Evolutionary conservation across 768 basidiomycete genomes (phyloP), one percentile per base, ranked within the genome.

Genomic region (Inosperma sp.): DNA sequence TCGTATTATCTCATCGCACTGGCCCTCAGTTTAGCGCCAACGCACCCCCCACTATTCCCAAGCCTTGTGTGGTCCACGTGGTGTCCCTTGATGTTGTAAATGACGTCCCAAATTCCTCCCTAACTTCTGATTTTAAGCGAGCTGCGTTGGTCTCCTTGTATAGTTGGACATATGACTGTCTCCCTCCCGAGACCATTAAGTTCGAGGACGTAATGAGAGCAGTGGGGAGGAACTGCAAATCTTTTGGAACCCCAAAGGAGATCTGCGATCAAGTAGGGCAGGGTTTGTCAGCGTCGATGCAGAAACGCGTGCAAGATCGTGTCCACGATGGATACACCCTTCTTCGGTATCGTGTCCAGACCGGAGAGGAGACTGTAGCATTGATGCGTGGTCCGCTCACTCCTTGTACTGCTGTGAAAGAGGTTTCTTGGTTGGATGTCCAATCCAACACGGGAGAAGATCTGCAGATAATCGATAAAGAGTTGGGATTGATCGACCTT

Each of bases 1-100:
- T 39, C 36, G 36, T 39, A n/a, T n/a, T 39, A n/a, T 39, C 36
- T 39, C 36, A 39, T 19, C 36, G 36, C n/a, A 39, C 5, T 39
- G 36, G n/a, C 17, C 36, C 36, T 39, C n/a, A 16, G 14, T n/a
- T 16, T 19, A 16, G 14, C 22, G 17, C 36, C 4, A 12, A 16
- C n/a, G 17, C 36, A 19, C 4, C 36, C n/a, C 14, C n/a, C 36
- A 19, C 17, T 16, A 16, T 22, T 39, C 34, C 34, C 34, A 35
- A 35, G 34, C 34, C 34, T 17, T 35, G 34, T 35, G 34, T 35
- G 34, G 36, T 39, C 36, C 36, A 39, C 17, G 4, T 39, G 36
- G 36, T 39, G 3, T 39, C 36, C 14, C 14, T 39, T 19, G 36
- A 39, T 10, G 14, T 4, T 39, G 17, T 19, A 9, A 19, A 39